These are phyloP conservation scores for Nakaseomyces delphensis DNA, from an alignment of 1,139 yeast genomes.

Conservation along the genomic window DNA sequence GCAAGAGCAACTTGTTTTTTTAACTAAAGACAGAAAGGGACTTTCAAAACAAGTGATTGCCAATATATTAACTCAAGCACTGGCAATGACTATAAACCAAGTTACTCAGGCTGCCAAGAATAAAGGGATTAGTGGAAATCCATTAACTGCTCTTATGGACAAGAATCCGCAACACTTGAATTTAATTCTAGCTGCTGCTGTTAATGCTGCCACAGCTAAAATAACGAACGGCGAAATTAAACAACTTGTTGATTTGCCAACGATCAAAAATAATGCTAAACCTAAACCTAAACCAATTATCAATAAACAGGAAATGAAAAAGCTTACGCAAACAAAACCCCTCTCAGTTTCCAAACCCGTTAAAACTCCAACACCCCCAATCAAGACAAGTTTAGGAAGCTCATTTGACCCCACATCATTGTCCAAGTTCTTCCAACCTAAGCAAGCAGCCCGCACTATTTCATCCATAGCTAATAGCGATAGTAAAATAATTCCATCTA, in stretches of 20 bases:
- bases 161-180: slow-evolving; percentile 84
- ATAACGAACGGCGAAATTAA: slow-evolving; percentile 40
- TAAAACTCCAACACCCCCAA: slow-evolving; percentile 8
- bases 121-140: slow-evolving; percentile 76
- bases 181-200: slow-evolving; percentile 71
- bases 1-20: slow-evolving; percentile 60
- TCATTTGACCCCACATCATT: slow-evolving; percentile 31
- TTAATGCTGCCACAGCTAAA: slow-evolving; percentile 68
- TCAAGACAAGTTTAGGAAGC: slow-evolving; percentile 5
- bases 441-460: slow-evolving; percentile 19
- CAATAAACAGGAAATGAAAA: slow-evolving; percentile 10
- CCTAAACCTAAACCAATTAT: not conserved
- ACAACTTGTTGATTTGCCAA: slow-evolving; percentile 32
- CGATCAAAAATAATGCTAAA: slow-evolving; percentile 10
- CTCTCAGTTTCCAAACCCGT: slow-evolving; percentile 10
- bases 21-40: slow-evolving; percentile 62
- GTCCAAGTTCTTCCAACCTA: slow-evolving; percentile 32
- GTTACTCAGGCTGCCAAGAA: slow-evolving; percentile 80
- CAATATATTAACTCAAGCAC: slow-evolving; percentile 77
- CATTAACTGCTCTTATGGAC: slow-evolving; percentile 69
- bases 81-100: slow-evolving; percentile 88
- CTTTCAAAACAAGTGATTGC: slow-evolving; percentile 68
- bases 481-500: slow-evolving; percentile 18
- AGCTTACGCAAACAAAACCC: slow-evolving; percentile 11
- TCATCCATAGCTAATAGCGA: slow-evolving; percentile 13